These are phyloP conservation scores for Ceratobasidium sp. DNA, from an alignment of 1,284 basidiomycete genomes.

Conservation along the genomic window DNA sequence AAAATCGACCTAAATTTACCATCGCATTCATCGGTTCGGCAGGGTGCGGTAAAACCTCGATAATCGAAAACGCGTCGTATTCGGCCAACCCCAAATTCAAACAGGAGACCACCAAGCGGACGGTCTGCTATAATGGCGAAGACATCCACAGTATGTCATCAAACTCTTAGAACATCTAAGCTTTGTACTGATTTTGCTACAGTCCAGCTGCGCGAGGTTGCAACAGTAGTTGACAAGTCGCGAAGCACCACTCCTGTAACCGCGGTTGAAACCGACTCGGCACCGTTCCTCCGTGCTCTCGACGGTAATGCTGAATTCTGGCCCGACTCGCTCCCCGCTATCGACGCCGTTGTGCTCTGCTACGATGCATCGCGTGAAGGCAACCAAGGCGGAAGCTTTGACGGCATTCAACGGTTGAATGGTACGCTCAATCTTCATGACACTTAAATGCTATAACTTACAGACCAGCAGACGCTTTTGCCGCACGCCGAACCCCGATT, in stretches of 20 bases:
- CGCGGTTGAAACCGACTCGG: slow-evolving; percentile 70
- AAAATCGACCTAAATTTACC: slow-evolving; percentile 39
- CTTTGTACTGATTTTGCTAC: slow-evolving; percentile 18
- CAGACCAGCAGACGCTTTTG: slow-evolving; percentile 65
- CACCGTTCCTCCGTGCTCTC: slow-evolving; percentile 52
- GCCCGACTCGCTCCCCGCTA: slow-evolving; percentile 65
- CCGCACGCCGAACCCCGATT: slow-evolving; percentile 67
- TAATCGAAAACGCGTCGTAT: slow-evolving; percentile 76
- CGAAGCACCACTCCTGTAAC: slow-evolving; percentile 56
- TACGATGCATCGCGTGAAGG: slow-evolving; percentile 72
- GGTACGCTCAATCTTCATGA: neutral
- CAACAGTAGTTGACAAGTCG: slow-evolving; percentile 34
- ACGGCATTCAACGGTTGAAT: slow-evolving; percentile 22
- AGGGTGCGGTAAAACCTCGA: slow-evolving; percentile 78
- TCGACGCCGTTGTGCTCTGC: slow-evolving; percentile 79
- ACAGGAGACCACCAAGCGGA: slow-evolving; percentile 52
- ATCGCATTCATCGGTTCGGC: slow-evolving; percentile 75
- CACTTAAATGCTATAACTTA: neutral
- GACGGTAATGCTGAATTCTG: slow-evolving; percentile 53
- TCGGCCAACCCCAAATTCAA: slow-evolving; percentile 57
- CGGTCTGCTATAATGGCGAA: slow-evolving; percentile 53
- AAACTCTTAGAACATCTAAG: slow-evolving; percentile 12
- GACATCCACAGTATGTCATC: slow-evolving; percentile 60
- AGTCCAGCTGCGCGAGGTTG: slow-evolving; percentile 34
- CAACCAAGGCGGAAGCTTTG: slow-evolving; percentile 73